These are phyloP conservation scores for Kockovaella imperatae DNA, from an alignment of 768 basidiomycete species.

Conservation along the genomic window DNA sequence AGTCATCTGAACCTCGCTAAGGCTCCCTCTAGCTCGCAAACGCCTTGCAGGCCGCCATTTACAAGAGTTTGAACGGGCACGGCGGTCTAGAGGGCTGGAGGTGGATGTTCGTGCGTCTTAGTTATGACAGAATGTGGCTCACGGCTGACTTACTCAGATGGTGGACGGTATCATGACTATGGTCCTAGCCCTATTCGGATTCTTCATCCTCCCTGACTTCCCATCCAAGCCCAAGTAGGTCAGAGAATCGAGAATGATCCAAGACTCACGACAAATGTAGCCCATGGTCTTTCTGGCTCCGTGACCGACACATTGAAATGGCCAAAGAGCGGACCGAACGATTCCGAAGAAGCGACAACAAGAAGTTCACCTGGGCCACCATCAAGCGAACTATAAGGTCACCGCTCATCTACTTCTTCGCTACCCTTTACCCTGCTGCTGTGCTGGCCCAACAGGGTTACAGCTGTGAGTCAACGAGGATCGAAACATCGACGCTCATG, in stretches of 20 bases:
- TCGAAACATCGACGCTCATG: background rate
- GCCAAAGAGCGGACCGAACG: conserved; percentile 20
- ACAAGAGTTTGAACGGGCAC: conserved; percentile 46
- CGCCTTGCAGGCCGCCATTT: conserved; percentile 48
- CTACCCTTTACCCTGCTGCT: conserved; percentile 25
- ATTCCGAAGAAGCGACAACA: conserved; percentile 29
- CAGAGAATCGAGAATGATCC: background rate
- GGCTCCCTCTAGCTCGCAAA: conserved; percentile 45
- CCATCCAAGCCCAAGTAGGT: conserved; percentile 31
- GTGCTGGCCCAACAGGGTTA: conserved; percentile 31
- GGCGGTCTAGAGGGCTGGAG: conserved; percentile 47
- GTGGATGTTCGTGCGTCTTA: conserved; percentile 18
- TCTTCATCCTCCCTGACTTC: conserved; percentile 35
- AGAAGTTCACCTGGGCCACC: conserved; percentile 26
- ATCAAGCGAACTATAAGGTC: conserved; percentile 23
- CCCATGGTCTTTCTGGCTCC: conserved; percentile 35
- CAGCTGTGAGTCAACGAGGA: conserved; percentile 12
- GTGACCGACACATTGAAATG: conserved; percentile 17
- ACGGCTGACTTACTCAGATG: conserved; percentile 45
- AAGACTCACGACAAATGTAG: conserved; percentile 2
- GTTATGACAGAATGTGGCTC: background rate
- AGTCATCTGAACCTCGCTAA: conserved; percentile 48
- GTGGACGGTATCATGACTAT: conserved; percentile 43
- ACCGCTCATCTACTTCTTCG: conserved; percentile 34
- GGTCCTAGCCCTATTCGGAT: conserved; percentile 21